Evolutionary conservation across 2,329 filamentous ascomycete genomes (phyloP).

Genomic region (Exophiala sideris): DNA sequence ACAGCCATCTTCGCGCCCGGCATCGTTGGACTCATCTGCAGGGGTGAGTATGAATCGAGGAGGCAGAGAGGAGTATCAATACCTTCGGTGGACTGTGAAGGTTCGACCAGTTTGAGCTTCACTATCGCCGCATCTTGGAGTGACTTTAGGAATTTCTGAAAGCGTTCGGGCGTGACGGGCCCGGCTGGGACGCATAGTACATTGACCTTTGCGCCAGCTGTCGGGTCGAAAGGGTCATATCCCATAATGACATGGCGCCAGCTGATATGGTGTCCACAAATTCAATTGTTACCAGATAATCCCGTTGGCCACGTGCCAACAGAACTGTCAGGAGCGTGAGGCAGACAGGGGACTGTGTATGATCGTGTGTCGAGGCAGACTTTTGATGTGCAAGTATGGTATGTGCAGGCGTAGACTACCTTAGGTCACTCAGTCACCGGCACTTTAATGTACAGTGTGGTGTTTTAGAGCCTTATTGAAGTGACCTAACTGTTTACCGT

Average conservation of each 20-base stretch:
- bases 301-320: too few species aligned
- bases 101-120: slow-evolving; percentile 7
- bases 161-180: slow-evolving; percentile 76
- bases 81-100: slow-evolving; percentile 2
- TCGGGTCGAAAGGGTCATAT: slow-evolving; percentile 83
- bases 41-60: neutral
- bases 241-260: slow-evolving; percentile 59
- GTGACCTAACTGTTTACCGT: too few species aligned
- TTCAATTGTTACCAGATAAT: too few species aligned
- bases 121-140: slow-evolving; percentile 60
- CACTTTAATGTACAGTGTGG: too few species aligned
- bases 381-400: too few species aligned
- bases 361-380: too few species aligned
- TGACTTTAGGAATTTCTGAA: slow-evolving; percentile 72
- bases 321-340: too few species aligned
- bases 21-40: neutral
- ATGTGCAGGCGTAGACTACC: too few species aligned
- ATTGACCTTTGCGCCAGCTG: slow-evolving; percentile 86
- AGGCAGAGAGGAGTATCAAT: neutral
- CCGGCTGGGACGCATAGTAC: slow-evolving; percentile 83
- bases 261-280: neutral
- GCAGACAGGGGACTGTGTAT: too few species aligned
- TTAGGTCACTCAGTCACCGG: too few species aligned
- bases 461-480: too few species aligned
- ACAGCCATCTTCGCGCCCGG: neutral